phyloP scores from a whole-genome alignment of 2,329 filamentous ascomycete genomes.

The Stylonectria norvegica region DNA sequence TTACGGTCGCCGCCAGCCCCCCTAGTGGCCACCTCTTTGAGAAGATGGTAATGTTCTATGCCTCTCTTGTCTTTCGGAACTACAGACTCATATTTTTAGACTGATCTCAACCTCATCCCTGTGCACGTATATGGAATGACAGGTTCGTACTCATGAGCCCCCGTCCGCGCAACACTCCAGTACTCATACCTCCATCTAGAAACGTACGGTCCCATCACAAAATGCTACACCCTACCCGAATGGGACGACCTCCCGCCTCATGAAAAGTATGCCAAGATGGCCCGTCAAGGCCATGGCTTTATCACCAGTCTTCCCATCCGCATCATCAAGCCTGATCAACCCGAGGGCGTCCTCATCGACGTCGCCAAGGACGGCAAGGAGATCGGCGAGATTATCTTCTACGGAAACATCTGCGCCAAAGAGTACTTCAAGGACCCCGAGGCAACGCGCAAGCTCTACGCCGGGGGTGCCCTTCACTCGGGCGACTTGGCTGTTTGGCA shows the following conservation, averaged over 20 bases:
- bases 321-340: constrained; percentile 75
- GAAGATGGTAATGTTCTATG: constrained; percentile 64
- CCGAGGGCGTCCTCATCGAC: constrained; percentile 52
- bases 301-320: constrained; percentile 76
- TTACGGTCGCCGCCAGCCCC: constrained; percentile 90
- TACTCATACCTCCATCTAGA: constrained; percentile 40
- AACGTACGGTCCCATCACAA: constrained; percentile 94
- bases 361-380: constrained; percentile 48
- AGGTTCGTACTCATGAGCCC: constrained; percentile 20
- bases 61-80: background rate
- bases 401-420: constrained; percentile 86
- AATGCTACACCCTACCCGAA: constrained; percentile 79
- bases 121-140: constrained; percentile 90
- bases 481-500: constrained; percentile 94
- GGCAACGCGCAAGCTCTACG: constrained; percentile 83
- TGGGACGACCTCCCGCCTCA: constrained; percentile 74
- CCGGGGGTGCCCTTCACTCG: constrained; percentile 80
- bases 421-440: constrained; percentile 89
- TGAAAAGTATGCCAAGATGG: constrained; percentile 87
- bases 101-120: constrained; percentile 73
- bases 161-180: background rate
- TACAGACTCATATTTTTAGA: constrained; percentile 26
- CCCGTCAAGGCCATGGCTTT: constrained; percentile 89
- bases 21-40: constrained; percentile 89
- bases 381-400: constrained; percentile 67